These are phyloP conservation scores for Hypoxylon lienhwacheense DNA, from an alignment of 495 filamentous ascomycete genomes.

Conservation along the genomic window DNA sequence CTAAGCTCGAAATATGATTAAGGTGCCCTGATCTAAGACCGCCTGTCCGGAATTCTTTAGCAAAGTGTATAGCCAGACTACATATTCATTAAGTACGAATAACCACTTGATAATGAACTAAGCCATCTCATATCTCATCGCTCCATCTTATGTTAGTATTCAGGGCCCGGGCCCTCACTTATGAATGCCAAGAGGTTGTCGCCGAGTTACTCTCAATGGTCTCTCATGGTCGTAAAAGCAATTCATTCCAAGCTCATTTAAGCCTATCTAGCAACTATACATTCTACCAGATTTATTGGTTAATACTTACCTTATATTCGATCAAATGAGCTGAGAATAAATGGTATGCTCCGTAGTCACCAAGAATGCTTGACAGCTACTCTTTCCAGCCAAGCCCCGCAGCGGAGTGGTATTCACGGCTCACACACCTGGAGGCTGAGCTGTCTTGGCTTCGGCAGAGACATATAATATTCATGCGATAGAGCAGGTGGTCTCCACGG, in stretches of 20 bases:
- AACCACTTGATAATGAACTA: too few relatives aligned
- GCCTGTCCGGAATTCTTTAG: too few relatives aligned
- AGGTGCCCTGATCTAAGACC: neutral
- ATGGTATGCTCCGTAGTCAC: neutral
- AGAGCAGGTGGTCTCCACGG: slow-evolving; percentile 4
- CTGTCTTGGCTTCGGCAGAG: slow-evolving; percentile 34
- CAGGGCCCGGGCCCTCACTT: too few relatives aligned
- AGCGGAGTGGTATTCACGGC: slow-evolving; percentile 28
- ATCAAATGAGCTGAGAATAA: slow-evolving; percentile 12
- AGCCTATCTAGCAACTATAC: neutral
- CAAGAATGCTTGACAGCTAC: slow-evolving; percentile 20
- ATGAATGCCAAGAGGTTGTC: too few relatives aligned
- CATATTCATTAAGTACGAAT: too few relatives aligned
- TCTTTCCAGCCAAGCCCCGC: slow-evolving; percentile 30
- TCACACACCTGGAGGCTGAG: slow-evolving; percentile 10
- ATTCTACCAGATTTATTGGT: slow-evolving; percentile 11
- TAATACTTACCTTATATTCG: slow-evolving; percentile 23
- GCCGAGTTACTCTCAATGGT: neutral
- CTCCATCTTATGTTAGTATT: too few relatives aligned
- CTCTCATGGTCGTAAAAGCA: neutral
- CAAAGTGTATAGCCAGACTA: too few relatives aligned
- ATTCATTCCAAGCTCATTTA: neutral
- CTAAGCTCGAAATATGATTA: neutral
- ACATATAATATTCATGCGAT: slow-evolving; percentile 5
- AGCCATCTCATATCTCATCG: too few relatives aligned